phyloP scores from a whole-genome alignment of 1,284 basidiomycete species.

The Exobasidium rhododendri region DNA sequence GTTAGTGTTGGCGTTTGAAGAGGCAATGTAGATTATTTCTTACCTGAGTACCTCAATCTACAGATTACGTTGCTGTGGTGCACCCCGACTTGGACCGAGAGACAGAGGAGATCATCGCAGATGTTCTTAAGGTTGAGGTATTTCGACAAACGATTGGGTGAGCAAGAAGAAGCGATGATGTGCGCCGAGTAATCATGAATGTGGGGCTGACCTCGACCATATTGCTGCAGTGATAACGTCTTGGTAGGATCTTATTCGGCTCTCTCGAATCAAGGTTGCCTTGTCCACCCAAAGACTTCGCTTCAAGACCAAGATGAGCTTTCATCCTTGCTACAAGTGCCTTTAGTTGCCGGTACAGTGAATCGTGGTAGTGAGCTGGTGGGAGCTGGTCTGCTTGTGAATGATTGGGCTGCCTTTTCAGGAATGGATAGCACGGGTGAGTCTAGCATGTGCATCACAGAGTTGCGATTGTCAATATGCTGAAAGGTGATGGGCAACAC shows the following conservation, averaged over 20 bases:
- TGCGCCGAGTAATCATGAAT: background rate
- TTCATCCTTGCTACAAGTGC: slow-evolving; percentile 88
- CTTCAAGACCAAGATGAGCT: slow-evolving; percentile 97
- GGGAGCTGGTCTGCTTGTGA: slow-evolving; percentile 94
- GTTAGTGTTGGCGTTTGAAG: slow-evolving; percentile 55
- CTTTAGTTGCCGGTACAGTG: slow-evolving; percentile 93
- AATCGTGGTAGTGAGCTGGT: slow-evolving; percentile 97
- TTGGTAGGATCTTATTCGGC: slow-evolving; percentile 94
- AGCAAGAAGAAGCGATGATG: background rate
- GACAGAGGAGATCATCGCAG: slow-evolving; percentile 99
- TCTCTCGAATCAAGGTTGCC: slow-evolving; percentile 90
- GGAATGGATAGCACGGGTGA: slow-evolving; percentile 33
- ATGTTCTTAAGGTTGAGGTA: slow-evolving; percentile 97
- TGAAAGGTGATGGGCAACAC: too few species aligned
- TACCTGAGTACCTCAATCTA: background rate
- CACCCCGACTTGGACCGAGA: slow-evolving; percentile 91
- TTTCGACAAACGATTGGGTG: slow-evolving; percentile 87
- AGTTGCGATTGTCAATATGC: too few species aligned
- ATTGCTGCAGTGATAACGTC: slow-evolving; percentile 71
- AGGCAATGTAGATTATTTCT: background rate
- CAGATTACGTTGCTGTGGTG: slow-evolving; percentile 50
- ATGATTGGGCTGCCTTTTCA: slow-evolving; percentile 94
- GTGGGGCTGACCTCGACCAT: background rate
- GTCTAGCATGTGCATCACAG: background rate
- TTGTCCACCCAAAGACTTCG: slow-evolving; percentile 96